Evolutionary conservation across 208 protist species (phyloP), one percentile per base, ranked within the genome.

Genomic region (Crithidia acanthocephali): DNA sequence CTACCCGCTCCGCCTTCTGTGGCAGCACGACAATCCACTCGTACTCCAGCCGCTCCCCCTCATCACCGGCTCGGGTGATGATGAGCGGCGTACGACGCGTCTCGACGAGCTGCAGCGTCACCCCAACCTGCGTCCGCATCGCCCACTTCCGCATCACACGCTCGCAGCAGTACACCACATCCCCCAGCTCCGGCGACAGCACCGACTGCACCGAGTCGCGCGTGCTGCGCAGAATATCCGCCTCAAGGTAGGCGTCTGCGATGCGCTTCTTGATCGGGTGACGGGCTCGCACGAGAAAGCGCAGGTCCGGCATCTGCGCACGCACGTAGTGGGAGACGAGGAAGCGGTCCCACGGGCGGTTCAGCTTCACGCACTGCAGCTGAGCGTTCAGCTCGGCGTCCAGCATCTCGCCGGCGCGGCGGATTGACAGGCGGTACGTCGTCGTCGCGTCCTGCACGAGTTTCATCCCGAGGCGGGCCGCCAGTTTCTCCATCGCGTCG

Each of bases 21-120:
- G 92, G 92, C 23, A 97, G 79, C 68, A 64, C 72, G 11, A 93
- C 92, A 70, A 97, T 85, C 77, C 81, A 94, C 79, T 97, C 92
- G 56, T 97, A 97, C 84, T 97, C 90, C 8, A 97, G 80, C 1
- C 90, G 84, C 65, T 88, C 76, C 6, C 92, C 92, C 55, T 97
- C 90, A 37, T 95, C 90, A 0, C 92, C 90, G 5, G 80, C 80
- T 10, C 82, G 81, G 40, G 88, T 89, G 75, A 95, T 95, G 63
- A 97, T 94, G n/a, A 97, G 83, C 48, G 92, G 92, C 16, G 92
- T 97, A 50, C 92, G 92, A 15, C 85, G 85, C 16, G 92, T 97
- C 66, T 97, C 90, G 18, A 97, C 90, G 16, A 97, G 84, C 71
- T 85, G 82, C 63, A 91, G 77, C 44, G 80, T 90, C 15, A 86